Evolutionary conservation across 2,329 filamentous ascomycete genomes (phyloP).

Genomic region (Colletotrichum noveboracense): DNA sequence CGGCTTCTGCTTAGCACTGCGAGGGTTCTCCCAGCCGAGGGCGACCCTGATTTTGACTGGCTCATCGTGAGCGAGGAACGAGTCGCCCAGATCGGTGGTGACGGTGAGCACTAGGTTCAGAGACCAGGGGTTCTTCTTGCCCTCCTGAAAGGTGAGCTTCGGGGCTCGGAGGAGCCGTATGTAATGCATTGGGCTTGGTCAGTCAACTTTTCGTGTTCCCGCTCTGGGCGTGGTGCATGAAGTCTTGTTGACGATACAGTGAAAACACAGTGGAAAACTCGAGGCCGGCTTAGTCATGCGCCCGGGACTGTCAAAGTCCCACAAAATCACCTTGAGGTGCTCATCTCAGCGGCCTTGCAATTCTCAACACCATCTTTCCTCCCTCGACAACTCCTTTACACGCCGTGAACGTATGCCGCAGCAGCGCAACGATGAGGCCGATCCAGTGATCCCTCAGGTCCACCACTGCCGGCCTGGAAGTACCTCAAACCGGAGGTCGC

Average conservation of each 20-base stretch:
- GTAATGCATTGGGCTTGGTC: conserved; percentile 56
- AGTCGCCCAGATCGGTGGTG: conserved; percentile 63
- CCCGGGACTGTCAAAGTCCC: background rate
- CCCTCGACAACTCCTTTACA: background rate
- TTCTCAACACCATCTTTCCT: background rate
- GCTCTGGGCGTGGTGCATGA: background rate
- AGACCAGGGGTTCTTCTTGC: conserved; percentile 25
- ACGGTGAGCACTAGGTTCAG: conserved; percentile 57
- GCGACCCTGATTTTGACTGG: conserved; percentile 49
- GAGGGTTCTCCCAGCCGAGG: conserved; percentile 29
- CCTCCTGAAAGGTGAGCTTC: conserved; percentile 33
- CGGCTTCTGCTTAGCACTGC: conserved; percentile 27
- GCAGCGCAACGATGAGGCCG: background rate
- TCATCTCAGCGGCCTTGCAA: background rate
- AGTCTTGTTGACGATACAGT: background rate
- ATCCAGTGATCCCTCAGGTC: background rate
- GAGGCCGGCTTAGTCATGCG: background rate
- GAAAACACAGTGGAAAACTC: background rate
- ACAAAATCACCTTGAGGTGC: background rate
- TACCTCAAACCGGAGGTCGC: conserved; percentile 23
- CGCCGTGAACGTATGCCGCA: background rate
- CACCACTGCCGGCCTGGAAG: background rate
- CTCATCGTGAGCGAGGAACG: conserved; percentile 51
- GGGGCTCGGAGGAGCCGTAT: conserved; percentile 58
- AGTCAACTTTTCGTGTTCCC: background rate